Base-by-base conservation (phyloP, 495 filamentous ascomycete genomes). In the Podospora sp. region DNA sequence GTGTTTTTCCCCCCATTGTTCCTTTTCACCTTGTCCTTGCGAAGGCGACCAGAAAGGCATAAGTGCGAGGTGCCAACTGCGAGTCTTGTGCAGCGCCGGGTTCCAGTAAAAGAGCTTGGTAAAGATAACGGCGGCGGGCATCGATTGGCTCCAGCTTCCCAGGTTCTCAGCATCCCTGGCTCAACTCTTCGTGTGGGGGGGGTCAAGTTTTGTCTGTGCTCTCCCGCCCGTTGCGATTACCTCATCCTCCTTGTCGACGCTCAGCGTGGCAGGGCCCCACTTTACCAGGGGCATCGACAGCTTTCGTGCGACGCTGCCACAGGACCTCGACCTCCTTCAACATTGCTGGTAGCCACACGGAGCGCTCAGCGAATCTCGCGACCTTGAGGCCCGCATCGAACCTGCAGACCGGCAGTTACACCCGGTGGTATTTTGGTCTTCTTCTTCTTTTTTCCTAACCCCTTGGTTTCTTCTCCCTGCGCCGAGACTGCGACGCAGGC, bases 41-140 rank as follows among this genome's bases (percentile, higher is more conserved):
- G 22, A 59, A 33, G 22, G 57, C 26, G 57, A 21, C 57, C 26
- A 59, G n/a, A 25, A 35, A 59, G 26, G 56, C 22, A 29, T 25
- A 35, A 59, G 26, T 59, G 26, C 56, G 26, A 59, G 40, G 9
- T n/a, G 22, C 22, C 53, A 26, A 57, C 53, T 57, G 53, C 53
- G 20, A 57, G n/a, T 57, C 18, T n/a, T 11, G 21, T 49, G 12
- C 24, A 40, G 36, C 12, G 40, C n/a, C 29, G 29, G 49, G 51
- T 36, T 7, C 33, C 14, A 21, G 27, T 59, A 70, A 70, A 70
- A 40, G 20, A 20, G 59, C 35, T 27, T 52, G 40, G 61, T 65
- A 70, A 70, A 70, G 68, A 70, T 70, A 70, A 70, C 60, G 2
- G 8, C 35, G 29, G 5, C 33, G 24, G 21, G 6, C 27, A 40